Evolutionary conservation across 1,284 basidiomycete genomes (phyloP), one percentile per base, ranked within the genome.

Genomic region (Melanopsichium pennsylvanicum): DNA sequence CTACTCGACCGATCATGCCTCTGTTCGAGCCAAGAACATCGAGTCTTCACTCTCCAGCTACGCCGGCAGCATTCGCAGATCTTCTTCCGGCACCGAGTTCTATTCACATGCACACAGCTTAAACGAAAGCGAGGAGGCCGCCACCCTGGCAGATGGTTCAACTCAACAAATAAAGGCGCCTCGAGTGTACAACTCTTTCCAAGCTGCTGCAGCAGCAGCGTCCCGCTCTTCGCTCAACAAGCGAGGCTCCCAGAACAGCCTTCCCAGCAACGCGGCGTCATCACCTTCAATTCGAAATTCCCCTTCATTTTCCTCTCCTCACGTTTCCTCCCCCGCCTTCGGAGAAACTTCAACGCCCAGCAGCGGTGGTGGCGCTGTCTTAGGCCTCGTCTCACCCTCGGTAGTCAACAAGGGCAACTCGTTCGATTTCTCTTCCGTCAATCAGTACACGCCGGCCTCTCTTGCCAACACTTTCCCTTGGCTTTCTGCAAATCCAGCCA

Each of bases 181-280:
- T 21, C 58, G 58, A 5, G 38, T 69, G 25, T 63, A 63, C 35
- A 56, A 36, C 9, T 63, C 59, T 2, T 69, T 69, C 46, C 55
- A 45, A 22, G 59, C 55, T 8, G 66, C 66, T n/a, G 60, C 51
- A 9, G 66, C 59, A 10, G 66, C 66, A 9, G 66, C 66, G 2
- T 69, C 66, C 5, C 55, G 59, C 13, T 69, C 66, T 4, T 69
- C 66, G 15, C 50, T 69, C 23, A 56, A 59, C 47, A 55, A 69
- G 19, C 25, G 55, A 18, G 9, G 22, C 15, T 61, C 64, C 29
- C 50, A 56, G 31, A 26, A 51, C 3, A 56, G 47, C 35, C 16
- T 61, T 10, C 49, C 57, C 6, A 39, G 21, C 35, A 46, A 46
- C n/a, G 41, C 42, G 16, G 21, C 50, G 5, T 34, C 46, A n/a